A percentile compares a stretch with the other conserved stretches of the same genome.
phyloP scores from a whole-genome alignment of 306 rosid species.

The Fragaria iinumae region DNA sequence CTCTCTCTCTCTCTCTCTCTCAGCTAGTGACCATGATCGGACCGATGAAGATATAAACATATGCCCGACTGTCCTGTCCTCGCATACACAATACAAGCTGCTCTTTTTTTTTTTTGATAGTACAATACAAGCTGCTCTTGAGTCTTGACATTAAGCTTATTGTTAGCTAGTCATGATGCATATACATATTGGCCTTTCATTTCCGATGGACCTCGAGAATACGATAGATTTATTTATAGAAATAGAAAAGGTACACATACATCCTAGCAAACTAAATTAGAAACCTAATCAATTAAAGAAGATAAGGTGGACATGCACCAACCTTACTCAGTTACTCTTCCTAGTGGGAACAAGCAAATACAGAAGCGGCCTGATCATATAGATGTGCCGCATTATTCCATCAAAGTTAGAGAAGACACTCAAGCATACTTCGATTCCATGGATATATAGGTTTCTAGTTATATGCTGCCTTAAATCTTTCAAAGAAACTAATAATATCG shows the following conservation, averaged over 20 bases:
- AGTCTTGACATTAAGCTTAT: neutral
- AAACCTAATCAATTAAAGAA: neutral
- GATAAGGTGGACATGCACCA: neutral
- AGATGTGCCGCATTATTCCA: neutral
- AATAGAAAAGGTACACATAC: neutral
- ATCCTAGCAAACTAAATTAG: neutral
- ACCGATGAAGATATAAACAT: no score
- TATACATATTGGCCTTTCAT: neutral
- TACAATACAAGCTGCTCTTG: neutral
- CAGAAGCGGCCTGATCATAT: neutral
- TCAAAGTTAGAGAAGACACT: neutral
- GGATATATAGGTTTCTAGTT: neutral
- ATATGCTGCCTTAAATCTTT: slow-evolving; percentile 22
- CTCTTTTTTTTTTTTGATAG: neutral
- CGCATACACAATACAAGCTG: neutral
- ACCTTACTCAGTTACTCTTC: neutral
- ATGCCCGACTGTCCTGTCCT: neutral
- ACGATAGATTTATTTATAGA: neutral
- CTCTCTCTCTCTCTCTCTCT: no score
- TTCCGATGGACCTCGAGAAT: neutral
- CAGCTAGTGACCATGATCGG: no score
- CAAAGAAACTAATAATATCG: slow-evolving; percentile 52
- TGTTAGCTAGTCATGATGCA: neutral
- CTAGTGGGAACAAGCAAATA: neutral
- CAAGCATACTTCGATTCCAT: neutral